Base-by-base conservation (phyloP, 2,329 filamentous ascomycete species). In the Paraphaeosphaeria minitans region DNA sequence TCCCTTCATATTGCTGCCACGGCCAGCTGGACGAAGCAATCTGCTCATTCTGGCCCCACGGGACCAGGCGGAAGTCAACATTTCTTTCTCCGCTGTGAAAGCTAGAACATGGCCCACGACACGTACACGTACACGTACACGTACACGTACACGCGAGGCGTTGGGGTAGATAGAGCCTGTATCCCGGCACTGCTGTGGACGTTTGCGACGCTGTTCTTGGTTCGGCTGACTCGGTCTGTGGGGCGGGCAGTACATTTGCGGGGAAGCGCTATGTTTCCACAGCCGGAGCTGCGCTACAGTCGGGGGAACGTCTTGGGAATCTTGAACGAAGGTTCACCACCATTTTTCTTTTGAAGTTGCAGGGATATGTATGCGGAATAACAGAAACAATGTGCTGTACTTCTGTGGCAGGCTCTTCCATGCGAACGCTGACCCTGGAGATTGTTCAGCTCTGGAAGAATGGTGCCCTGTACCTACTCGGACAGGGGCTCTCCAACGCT, bases 1-100 rank as follows among this genome's bases (percentile, higher is more conserved):
- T 4, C 24, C 24, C 24, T 27, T 6, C 3, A 31, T 2, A 12
- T 31, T 31, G 29, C 29, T 31, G 29, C 29, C 29, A 31, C 29
- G 29, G 8, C 29, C 29, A 31, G 29, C 29, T 12, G 10, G 29
- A 8, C 10, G 9, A 12, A 10, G 29, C 29, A 31, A 69, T 43
- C 12, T 65, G 14, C 45, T 68, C n/a, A 55, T 65, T 16, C 67
- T 64, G 61, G 66, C 66, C 57, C 66, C 67, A 43, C 60, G 67
- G 49, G 54, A 65, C 48, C 58, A 64, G 24, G 58, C 62, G 56
- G 68, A 70, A 53, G n/a, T 70, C 9, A 62, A 69, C 19, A 56
- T 63, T 33, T 59, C 37, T 9, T 47, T 66, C 31, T 37, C 48
- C 13, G 61, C 65, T 10, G 58, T 66, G 14, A 65, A 53, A 55